These are phyloP conservation scores for Diaporthe sp. DNA, from an alignment of 2,329 filamentous ascomycete species.

Conservation along the genomic window DNA sequence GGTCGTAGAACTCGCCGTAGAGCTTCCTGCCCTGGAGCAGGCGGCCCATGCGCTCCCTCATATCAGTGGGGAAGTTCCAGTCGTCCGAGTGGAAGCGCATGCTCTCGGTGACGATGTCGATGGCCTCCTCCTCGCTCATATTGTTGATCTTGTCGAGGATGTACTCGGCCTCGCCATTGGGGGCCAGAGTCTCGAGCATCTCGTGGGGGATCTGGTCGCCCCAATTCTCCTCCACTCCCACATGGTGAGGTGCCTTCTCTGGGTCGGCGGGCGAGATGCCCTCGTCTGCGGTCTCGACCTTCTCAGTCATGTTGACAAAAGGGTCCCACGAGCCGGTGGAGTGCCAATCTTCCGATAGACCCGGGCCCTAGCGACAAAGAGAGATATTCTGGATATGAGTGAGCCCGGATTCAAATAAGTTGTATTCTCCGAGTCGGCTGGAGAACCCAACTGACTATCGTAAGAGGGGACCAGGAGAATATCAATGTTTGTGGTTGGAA, in stretches of 20 bases:
- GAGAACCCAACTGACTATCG: not conserved
- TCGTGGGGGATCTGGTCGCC: constrained; percentile 52
- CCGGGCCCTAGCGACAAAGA: not conserved
- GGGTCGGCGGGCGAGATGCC: constrained; percentile 37
- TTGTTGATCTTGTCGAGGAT: constrained; percentile 53
- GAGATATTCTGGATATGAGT: not conserved
- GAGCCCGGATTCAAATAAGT: not conserved
- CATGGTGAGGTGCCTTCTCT: constrained; percentile 42
- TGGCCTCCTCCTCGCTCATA: constrained; percentile 55
- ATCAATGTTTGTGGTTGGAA: not conserved
- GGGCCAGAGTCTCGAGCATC: constrained; percentile 53
- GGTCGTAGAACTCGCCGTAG: constrained; percentile 53
- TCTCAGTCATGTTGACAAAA: constrained; percentile 19
- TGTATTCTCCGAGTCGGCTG: not conserved
- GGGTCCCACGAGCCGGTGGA: not conserved
- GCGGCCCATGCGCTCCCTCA: constrained; percentile 53
- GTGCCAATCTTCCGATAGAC: not conserved
- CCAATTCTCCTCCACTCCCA: constrained; percentile 36
- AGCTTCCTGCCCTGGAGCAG: constrained; percentile 50
- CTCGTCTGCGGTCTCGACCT: constrained; percentile 18
- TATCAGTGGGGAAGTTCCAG: constrained; percentile 56
- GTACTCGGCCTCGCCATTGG: constrained; percentile 54
- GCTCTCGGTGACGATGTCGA: constrained; percentile 50
- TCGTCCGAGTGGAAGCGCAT: constrained; percentile 54
- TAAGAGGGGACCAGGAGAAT: constrained; percentile 3